Evolutionary conservation across 1,284 basidiomycete genomes (phyloP).

Genomic region (Lentinus polychrous): DNA sequence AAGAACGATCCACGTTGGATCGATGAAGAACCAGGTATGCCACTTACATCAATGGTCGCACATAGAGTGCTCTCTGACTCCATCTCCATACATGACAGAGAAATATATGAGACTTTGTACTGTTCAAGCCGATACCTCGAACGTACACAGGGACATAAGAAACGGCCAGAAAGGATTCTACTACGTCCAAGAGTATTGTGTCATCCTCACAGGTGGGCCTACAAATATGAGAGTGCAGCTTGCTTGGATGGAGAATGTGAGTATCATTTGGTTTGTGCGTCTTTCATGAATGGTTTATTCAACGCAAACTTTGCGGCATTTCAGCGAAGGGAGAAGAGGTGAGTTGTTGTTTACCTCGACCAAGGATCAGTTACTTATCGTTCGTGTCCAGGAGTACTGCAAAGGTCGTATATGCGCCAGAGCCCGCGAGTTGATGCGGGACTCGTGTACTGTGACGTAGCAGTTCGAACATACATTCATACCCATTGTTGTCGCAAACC

Average conservation of each 20-base stretch:
- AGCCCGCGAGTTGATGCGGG: neutral
- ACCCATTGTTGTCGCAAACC: no score
- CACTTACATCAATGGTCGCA: neutral
- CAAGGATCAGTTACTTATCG: no score
- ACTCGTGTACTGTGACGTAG: no score
- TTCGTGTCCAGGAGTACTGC: slow-evolving; percentile 3
- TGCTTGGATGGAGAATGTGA: neutral
- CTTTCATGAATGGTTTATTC: no score
- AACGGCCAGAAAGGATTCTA: neutral
- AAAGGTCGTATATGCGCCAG: neutral
- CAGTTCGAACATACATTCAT: no score
- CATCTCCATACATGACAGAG: neutral
- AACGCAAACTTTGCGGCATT: neutral
- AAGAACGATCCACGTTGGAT: neutral
- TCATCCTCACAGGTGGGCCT: slow-evolving; percentile 1
- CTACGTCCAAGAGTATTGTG: neutral
- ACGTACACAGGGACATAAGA: neutral
- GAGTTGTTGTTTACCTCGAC: neutral
- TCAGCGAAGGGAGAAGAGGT: neutral
- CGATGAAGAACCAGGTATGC: neutral
- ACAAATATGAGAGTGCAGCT: slow-evolving; percentile 4
- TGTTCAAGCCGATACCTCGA: neutral
- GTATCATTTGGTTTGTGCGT: neutral
- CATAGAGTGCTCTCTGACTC: neutral
- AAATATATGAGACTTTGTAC: neutral